These are phyloP conservation scores for Talaromyces stipitatus DNA, from an alignment of 495 filamentous ascomycete species.

Conservation along the genomic window DNA sequence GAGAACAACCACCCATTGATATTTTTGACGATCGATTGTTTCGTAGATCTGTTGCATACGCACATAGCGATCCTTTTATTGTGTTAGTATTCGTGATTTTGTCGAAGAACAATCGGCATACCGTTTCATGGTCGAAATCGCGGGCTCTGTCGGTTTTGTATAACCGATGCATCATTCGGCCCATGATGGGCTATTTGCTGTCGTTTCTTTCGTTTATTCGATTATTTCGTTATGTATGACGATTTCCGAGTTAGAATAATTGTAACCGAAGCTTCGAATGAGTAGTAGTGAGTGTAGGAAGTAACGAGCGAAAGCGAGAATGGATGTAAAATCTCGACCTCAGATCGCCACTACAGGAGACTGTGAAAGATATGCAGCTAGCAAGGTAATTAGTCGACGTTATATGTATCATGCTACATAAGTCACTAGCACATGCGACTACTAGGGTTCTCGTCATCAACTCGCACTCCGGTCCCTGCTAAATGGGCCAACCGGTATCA, in stretches of 20 bases:
- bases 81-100: background rate
- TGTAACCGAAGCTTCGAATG: background rate
- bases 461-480: background rate
- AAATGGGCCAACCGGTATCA: background rate
- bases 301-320: background rate
- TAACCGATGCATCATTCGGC: conserved; percentile 30
- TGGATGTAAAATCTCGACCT: background rate
- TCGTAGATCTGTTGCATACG: conserved; percentile 42
- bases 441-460: background rate
- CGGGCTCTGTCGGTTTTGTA: conserved; percentile 43
- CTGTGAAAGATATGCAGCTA: background rate
- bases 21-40: conserved; percentile 39
- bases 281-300: background rate
- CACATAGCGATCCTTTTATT: conserved; percentile 36
- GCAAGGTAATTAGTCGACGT: background rate
- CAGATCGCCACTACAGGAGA: background rate
- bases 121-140: conserved; percentile 44
- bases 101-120: conserved; percentile 5
- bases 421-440: background rate
- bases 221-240: background rate
- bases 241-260: background rate
- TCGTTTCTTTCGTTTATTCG: background rate
- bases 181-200: conserved; percentile 20
- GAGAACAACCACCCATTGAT: conserved; percentile 42
- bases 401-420: background rate